Base-by-base conservation (phyloP, 2,329 filamentous ascomycete species). In the Monosporascus sp. region DNA sequence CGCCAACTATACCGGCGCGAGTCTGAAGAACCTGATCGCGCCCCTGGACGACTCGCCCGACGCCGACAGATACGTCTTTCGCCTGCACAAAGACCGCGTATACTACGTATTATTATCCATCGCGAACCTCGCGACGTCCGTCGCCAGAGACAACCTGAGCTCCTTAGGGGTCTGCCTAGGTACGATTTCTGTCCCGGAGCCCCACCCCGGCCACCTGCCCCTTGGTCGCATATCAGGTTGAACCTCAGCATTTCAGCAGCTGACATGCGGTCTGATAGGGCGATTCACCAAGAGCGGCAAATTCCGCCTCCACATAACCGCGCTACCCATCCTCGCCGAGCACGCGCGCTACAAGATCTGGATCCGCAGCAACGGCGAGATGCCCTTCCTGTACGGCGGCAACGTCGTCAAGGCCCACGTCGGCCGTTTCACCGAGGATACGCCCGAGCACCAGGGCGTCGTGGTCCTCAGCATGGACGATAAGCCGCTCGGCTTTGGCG, bases 221-320 rank as follows among this genome's bases (percentile, higher is more conserved):
- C 35, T 43, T 9, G 31, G 11, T 35, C 31, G 31, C 31, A 35
- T 35, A 35, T 11, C 31, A 11, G 31, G 31, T 35, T 35, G 31
- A 11, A 9, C 31, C 14, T 5, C 31, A 11, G 31, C 9, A 35
- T 11, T 35, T 14, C 31, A 14, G 31, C 31, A n/a, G 31, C 31
- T 35, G 31, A 35, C 31, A 11, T 35, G 14, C 31, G 31, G 5
- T 35, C 18, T 6, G n/a, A 52, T 49, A 83, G 91, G 91, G 66
- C 96, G 97, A 70, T 95, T 97, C 76, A 97, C 92, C 57, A 97
- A 97, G 78, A 89, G 91, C 5, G 90, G 91, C 58, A 97, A 97
- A 72, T 97, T 99, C 77, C 80, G 93, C 50, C 79, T 99, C 52
- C 92, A 97, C 75, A 89, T 97, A 67, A 97, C 93, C 1, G 89